Base-by-base conservation (phyloP, 23 red algal genomes). In the Gracilaria gracilis region DNA sequence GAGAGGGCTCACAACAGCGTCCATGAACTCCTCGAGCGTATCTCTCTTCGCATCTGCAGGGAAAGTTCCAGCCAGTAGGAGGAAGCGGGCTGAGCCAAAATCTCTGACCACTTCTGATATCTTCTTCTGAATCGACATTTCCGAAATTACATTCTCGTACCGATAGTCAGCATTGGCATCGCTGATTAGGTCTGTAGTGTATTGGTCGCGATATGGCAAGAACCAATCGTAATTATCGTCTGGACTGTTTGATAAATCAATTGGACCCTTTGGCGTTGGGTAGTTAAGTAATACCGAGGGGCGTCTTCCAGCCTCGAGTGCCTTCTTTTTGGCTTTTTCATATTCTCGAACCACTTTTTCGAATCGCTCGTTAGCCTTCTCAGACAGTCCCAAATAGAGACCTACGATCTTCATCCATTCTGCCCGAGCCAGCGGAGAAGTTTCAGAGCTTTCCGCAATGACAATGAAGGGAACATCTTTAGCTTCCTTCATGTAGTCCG, bases 351-450 rank as follows among this genome's bases (percentile, higher is more conserved):
- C 73, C 31, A 95, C 49, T n/a, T 81, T 54, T 44, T 33, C 8
- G 59, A 95, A 95, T 17, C 59, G 32, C 3, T 79, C 11, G 31
- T 37, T 81, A 21, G 83, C 79, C 16, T 69, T 27, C 19, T 44
- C 32, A 9, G 83, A 14, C 15, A 28, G 24, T 57, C 77, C 84
- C 35, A 85, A 82, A 17, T 81, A 59, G 34, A 95, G 46, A 8
- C 71, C 92, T 13, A 95, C 61, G 37, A 95, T 27, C 65, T 95
- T 95, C 27, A 95, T 82, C 24, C 79, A 95, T 6, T 95, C 92
- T 9, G 92, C 92, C 17, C 83, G 40, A 42, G 24, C 83, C n/a
- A 95, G 73, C 9, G 92, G 79, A n/a, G 61, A 85, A 4, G 17
- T 14, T n/a, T 88, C 92, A 11, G 53, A 37, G 11, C 40, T 44